Percentiles rank a stretch among this genome's conserved stretches.
Evolutionary conservation across 129 eudicot genomes (phyloP).

Genomic region (Scalesia atractyloides): DNA sequence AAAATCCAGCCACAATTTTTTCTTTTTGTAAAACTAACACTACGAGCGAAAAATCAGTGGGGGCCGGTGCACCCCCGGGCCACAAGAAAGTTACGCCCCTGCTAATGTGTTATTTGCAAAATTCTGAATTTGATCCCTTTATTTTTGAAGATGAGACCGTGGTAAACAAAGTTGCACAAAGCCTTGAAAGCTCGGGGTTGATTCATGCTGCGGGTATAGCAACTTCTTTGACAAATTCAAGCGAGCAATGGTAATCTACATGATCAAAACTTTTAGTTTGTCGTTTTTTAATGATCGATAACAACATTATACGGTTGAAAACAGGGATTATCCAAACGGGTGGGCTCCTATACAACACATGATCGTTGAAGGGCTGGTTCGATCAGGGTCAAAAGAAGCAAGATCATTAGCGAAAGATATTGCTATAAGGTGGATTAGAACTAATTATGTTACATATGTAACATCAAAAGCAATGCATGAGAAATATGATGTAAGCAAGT

Average conservation of each 20-base stretch:
- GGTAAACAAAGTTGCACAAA: constrained; percentile 62
- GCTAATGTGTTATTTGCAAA: background rate
- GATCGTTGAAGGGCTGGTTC: constrained; percentile 78
- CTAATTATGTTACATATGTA: constrained; percentile 68
- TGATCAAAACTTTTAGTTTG: background rate
- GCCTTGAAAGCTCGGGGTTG: constrained; percentile 71
- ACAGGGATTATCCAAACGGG: constrained; percentile 98
- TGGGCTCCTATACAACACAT: constrained; percentile 97
- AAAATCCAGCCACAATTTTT: too few relatives aligned
- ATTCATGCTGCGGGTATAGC: constrained; percentile 72
- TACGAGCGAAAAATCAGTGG: too few relatives aligned
- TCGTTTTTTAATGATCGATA: background rate
- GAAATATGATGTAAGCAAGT: constrained; percentile 76
- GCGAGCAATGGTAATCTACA: constrained; percentile 73
- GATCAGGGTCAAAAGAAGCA: constrained; percentile 59
- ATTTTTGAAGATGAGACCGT: constrained; percentile 41
- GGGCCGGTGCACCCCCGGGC: too few relatives aligned
- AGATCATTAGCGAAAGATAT: constrained; percentile 68
- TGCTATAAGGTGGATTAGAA: constrained; percentile 75
- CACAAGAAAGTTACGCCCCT: too few relatives aligned
- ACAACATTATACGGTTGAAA: background rate
- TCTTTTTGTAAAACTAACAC: too few relatives aligned
- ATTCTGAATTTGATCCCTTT: background rate
- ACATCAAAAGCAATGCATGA: constrained; percentile 73
- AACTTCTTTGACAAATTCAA: constrained; percentile 74